These are phyloP conservation scores for Fusarium scirpi DNA, from an alignment of 2,329 filamentous ascomycete genomes.

Conservation along the genomic window DNA sequence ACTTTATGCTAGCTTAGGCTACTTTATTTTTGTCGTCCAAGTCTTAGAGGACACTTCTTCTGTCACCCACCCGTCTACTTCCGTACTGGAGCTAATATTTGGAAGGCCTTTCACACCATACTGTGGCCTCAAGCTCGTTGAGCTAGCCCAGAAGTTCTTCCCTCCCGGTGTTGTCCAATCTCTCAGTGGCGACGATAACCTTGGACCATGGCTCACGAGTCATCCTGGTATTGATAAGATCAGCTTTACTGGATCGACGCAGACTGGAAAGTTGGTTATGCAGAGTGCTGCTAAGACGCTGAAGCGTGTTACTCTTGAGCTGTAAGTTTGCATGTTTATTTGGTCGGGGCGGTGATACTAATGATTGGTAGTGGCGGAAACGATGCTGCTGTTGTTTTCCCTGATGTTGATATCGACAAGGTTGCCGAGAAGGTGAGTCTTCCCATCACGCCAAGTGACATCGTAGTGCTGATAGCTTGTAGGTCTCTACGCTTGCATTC, in stretches of 20 bases:
- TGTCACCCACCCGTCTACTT: too few species aligned
- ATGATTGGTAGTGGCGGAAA: constrained; percentile 59
- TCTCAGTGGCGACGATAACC: constrained; percentile 69
- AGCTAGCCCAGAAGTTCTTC: constrained; percentile 68
- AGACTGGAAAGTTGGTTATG: constrained; percentile 72
- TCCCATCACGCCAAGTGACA: too few species aligned
- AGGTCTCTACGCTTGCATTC: constrained; percentile 61
- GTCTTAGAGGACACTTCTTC: neutral
- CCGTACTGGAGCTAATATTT: accelerated
- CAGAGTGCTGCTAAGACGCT: constrained; percentile 66
- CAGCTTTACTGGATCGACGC: constrained; percentile 71
- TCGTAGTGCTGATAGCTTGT: accelerated
- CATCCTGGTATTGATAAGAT: constrained; percentile 72
- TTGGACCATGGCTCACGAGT: constrained; percentile 69
- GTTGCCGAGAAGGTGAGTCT: constrained; percentile 52
- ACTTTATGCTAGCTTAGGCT: neutral
- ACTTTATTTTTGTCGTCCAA: accelerated
- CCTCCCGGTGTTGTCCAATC: constrained; percentile 73
- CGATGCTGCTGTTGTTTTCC: constrained; percentile 69
- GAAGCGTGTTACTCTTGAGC: constrained; percentile 71
- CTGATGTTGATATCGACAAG: constrained; percentile 64
- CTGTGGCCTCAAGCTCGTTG: constrained; percentile 68
- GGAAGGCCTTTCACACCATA: constrained; percentile 66
- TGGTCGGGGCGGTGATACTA: constrained; percentile 26
- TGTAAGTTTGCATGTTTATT: constrained; percentile 43